phyloP scores from a whole-genome alignment of 2,329 filamentous ascomycete genomes.

The Penicillium sp. region DNA sequence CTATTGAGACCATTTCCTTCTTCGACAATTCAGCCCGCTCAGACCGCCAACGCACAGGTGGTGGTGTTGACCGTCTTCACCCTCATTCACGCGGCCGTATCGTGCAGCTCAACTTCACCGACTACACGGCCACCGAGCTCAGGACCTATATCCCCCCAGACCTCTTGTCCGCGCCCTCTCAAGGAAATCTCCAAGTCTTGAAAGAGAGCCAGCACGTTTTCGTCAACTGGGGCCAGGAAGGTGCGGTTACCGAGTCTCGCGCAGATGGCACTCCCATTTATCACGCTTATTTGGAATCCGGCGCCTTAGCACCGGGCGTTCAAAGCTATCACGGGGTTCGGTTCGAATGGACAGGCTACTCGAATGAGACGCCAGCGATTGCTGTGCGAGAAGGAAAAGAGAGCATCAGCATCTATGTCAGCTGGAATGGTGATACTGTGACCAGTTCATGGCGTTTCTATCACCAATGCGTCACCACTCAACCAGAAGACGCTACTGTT shows the following conservation, averaged over 20 bases:
- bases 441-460: conserved; percentile 50
- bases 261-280: conserved; percentile 33
- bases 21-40: conserved; percentile 49
- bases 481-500: too few species aligned
- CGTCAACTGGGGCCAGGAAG: conserved; percentile 55
- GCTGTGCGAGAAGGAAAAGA: conserved; percentile 31
- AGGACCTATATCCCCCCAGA: conserved; percentile 45
- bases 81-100: conserved; percentile 45
- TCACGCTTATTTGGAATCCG: conserved; percentile 43
- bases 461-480: too few species aligned
- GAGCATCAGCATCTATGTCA: conserved; percentile 47
- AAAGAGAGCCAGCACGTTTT: conserved; percentile 52
- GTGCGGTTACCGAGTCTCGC: conserved; percentile 36
- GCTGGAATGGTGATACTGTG: conserved; percentile 53
- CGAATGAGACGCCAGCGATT: conserved; percentile 33
- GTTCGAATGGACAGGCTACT: conserved; percentile 38
- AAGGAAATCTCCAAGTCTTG: conserved; percentile 53
- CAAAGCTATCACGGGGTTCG: conserved; percentile 39
- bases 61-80: too few species aligned
- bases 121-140: conserved; percentile 44
- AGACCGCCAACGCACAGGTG: conserved; percentile 24
- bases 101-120: conserved; percentile 42
- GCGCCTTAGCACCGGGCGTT: conserved; percentile 33
- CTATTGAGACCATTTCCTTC: conserved; percentile 46
- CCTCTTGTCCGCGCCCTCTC: conserved; percentile 47